phyloP scores from a whole-genome alignment of 495 filamentous ascomycete genomes.

The Daldinia concentrica region DNA sequence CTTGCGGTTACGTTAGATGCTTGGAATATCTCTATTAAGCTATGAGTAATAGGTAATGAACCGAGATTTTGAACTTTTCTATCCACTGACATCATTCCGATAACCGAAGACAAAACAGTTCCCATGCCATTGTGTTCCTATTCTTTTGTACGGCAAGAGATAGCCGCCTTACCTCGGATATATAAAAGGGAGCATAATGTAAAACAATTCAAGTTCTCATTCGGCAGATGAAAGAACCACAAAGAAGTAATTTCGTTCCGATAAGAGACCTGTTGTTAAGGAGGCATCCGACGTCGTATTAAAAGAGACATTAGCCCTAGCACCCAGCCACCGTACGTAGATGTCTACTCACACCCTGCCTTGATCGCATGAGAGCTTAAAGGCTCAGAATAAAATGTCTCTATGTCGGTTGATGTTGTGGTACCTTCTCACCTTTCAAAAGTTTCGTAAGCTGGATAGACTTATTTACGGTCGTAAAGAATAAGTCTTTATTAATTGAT shows the following conservation, averaged over 20 bases:
- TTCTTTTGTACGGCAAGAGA: background rate
- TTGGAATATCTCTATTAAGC: slow-evolving; percentile 78
- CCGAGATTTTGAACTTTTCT: background rate
- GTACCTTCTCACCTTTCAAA: slow-evolving; percentile 23
- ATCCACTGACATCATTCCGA: background rate
- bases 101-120: background rate
- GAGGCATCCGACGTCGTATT: background rate
- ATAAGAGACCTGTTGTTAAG: background rate
- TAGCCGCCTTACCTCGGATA: background rate
- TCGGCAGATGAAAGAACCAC: background rate
- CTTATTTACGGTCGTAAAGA: background rate
- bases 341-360: background rate
- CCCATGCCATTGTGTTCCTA: background rate
- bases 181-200: background rate
- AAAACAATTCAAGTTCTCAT: background rate
- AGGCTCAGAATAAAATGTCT: slow-evolving; percentile 1
- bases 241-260: background rate
- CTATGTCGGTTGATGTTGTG: slow-evolving; percentile 9
- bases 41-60: slow-evolving; percentile 53
- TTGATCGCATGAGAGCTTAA: background rate
- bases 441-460: slow-evolving; percentile 9
- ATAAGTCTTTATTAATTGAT: background rate
- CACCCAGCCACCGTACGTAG: no score
- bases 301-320: background rate
- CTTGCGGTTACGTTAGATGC: slow-evolving; percentile 76